These are phyloP conservation scores for Diplodia intermedia DNA, from an alignment of 2,329 filamentous ascomycete species.

Conservation along the genomic window DNA sequence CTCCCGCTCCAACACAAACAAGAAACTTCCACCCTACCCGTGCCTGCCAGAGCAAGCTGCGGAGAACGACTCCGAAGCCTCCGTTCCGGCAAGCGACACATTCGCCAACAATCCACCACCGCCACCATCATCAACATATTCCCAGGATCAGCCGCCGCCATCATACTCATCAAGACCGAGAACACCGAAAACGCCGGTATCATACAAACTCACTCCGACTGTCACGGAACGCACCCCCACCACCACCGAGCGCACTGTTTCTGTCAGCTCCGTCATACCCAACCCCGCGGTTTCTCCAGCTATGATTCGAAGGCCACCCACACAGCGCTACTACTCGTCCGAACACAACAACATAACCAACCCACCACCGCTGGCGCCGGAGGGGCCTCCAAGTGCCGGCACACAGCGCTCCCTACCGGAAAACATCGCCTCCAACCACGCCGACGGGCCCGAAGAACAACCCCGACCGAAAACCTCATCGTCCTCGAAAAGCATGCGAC, in stretches of 20 bases:
- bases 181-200: not conserved
- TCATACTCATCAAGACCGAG: not conserved
- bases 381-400: constrained; percentile 32
- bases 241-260: not conserved
- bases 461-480: not conserved
- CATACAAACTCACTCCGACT: constrained; percentile 24
- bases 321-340: constrained; percentile 6
- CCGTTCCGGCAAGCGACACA: not conserved
- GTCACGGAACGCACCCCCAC: not conserved
- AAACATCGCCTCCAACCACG: constrained; percentile 38
- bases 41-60: constrained; percentile 5
- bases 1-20: constrained; percentile 22
- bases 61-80: not conserved
- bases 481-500: not conserved
- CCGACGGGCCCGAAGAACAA: constrained; percentile 25
- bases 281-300: not conserved
- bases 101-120: not conserved
- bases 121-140: constrained; percentile 1
- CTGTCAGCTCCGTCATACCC: not conserved
- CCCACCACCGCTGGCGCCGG: constrained; percentile 24
- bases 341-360: not conserved
- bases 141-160: not conserved
- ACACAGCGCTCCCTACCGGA: constrained; percentile 42
- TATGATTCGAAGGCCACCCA: not conserved
- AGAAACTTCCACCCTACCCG: constrained; percentile 19